Evolutionary conservation across 768 basidiomycete genomes (phyloP).

Genomic region (Chiua virens): DNA sequence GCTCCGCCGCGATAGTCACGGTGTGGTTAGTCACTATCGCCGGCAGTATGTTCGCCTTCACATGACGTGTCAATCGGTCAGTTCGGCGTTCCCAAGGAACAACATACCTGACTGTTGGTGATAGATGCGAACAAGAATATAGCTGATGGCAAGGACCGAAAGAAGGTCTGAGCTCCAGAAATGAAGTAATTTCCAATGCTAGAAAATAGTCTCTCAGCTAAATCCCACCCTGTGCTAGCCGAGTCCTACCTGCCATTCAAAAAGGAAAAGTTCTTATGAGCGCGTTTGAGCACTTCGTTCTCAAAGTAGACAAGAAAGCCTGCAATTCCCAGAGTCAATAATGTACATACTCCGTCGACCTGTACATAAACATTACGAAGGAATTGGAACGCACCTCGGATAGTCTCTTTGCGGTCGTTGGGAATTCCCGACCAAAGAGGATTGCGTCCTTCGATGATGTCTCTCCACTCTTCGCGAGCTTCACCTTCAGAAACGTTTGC

Average conservation of each 20-base stretch:
- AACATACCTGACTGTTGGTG: constrained; percentile 67
- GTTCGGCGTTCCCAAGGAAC: constrained; percentile 9
- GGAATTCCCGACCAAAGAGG: constrained; percentile 83
- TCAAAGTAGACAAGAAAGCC: constrained; percentile 95
- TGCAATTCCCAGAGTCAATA: constrained; percentile 29
- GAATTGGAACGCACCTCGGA: constrained; percentile 58
- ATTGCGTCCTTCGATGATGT: constrained; percentile 87
- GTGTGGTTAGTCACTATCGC: constrained; percentile 93
- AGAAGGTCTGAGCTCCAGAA: constrained; percentile 85
- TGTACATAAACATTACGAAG: background rate
- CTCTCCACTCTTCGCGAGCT: constrained; percentile 88
- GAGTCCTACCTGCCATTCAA: constrained; percentile 73
- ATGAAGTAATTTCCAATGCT: constrained; percentile 92
- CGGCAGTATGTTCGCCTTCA: constrained; percentile 77
- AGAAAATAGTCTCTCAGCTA: constrained; percentile 1
- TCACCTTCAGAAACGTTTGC: constrained; percentile 63
- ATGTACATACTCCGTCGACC: background rate
- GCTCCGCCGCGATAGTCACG: constrained; percentile 91
- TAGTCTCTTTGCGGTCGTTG: constrained; percentile 85
- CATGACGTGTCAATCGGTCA: constrained; percentile 13
- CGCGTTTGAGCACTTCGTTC: constrained; percentile 79
- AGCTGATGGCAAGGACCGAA: constrained; percentile 89
- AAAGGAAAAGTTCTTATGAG: constrained; percentile 94
- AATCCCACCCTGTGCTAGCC: background rate
- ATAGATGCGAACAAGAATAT: constrained; percentile 94